A percentile compares a stretch with the other conserved stretches of the same genome.
phyloP scores from a whole-genome alignment of 2,329 filamentous ascomycete species.

The Verticillium zaregamsianum region DNA sequence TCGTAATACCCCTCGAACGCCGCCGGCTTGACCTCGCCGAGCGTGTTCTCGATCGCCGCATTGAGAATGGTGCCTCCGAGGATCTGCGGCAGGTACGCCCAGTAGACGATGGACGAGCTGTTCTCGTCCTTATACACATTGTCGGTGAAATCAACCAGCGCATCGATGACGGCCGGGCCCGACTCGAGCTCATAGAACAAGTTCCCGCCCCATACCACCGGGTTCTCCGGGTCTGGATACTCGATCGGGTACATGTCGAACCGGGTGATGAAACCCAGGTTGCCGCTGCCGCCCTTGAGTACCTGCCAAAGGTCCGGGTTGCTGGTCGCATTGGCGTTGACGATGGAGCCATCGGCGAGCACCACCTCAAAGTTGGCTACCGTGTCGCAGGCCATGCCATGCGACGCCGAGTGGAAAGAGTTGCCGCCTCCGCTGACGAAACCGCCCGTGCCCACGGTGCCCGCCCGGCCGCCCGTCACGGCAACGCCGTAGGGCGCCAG shows the following conservation, averaged over 20 bases:
- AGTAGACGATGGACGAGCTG: conserved; percentile 26
- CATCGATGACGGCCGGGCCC: conserved; percentile 19
- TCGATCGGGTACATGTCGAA: conserved; percentile 27
- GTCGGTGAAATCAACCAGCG: conserved; percentile 25
- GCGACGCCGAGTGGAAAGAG: conserved; percentile 28
- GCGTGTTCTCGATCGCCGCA: conserved; percentile 25
- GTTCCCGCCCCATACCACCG: conserved; percentile 26
- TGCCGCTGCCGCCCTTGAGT: conserved; percentile 42
- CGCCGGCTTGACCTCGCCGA: conserved; percentile 18
- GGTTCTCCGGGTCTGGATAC: conserved; percentile 18
- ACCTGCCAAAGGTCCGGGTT: conserved; percentile 41
- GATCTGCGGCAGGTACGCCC: conserved; percentile 24
- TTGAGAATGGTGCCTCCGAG: conserved; percentile 22
- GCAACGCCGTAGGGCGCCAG: conserved; percentile 26
- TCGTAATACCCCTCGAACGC: conserved; percentile 24
- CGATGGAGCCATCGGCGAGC: conserved; percentile 35
- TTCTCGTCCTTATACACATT: conserved; percentile 25
- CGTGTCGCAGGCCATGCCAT: conserved; percentile 43
- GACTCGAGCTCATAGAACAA: conserved; percentile 18
- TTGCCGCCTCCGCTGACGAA: conserved; percentile 31
- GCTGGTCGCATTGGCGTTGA: conserved; percentile 32
- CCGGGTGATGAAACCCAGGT: conserved; percentile 35
- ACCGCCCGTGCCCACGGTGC: conserved; percentile 30
- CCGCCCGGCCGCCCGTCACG: conserved; percentile 29
- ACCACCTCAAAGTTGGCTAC: conserved; percentile 43